Conservation (phyloP, 257 asterid genomes). For the Fraxinus excelsior region DNA sequence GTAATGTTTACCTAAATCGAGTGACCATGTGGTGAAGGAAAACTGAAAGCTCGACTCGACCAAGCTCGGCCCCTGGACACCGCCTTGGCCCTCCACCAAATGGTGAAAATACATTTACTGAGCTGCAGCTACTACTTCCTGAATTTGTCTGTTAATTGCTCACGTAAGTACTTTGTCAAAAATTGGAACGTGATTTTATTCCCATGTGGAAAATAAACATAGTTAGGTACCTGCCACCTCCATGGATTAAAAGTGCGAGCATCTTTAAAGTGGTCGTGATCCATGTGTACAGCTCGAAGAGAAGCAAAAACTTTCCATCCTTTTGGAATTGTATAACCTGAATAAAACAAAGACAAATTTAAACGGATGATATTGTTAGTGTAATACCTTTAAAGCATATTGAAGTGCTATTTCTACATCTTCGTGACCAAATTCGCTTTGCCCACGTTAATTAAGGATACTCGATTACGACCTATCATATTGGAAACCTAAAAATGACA, state of each 20-base stretch:
- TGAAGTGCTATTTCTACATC: no score
- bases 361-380: background rate
- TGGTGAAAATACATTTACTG: constrained; percentile 59
- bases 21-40: constrained; percentile 93
- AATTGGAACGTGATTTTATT: background rate
- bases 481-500: no score
- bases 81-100: constrained; percentile 99
- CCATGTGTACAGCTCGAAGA: constrained; percentile 86
- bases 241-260: constrained; percentile 94
- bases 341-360: background rate
- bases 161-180: background rate
- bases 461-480: background rate
- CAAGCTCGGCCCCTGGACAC: constrained; percentile 97
- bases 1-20: constrained; percentile 59
- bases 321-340: constrained; percentile 84
- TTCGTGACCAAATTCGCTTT: no score
- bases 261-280: constrained; percentile 71
- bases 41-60: constrained; percentile 85
- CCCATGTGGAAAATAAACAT: background rate
- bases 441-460: background rate
- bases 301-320: constrained; percentile 92
- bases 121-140: constrained; percentile 29
- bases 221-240: constrained; percentile 85
- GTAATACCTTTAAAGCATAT: no score
- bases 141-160: constrained; percentile 33